These are phyloP conservation scores for Phyllosticta paracitricarpa DNA, from an alignment of 2,329 filamentous ascomycete species.

Conservation along the genomic window DNA sequence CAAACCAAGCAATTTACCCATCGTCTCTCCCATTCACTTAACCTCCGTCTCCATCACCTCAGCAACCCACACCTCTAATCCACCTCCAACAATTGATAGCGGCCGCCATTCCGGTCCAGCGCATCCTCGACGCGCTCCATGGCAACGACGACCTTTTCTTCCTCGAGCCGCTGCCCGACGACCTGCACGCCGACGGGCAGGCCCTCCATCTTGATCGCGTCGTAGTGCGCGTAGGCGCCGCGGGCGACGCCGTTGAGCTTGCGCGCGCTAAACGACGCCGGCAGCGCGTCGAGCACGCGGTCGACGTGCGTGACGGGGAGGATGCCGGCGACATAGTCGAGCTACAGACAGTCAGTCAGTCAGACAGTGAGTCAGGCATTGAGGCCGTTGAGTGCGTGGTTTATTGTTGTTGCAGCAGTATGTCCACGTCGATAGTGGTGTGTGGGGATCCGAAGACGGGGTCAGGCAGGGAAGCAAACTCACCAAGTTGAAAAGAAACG, in stretches of 20 bases:
- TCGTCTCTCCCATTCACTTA: neutral
- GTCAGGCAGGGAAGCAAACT: conserved; percentile 20
- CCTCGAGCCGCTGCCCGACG: conserved; percentile 67
- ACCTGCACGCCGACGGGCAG: conserved; percentile 80
- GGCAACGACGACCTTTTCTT: conserved; percentile 75
- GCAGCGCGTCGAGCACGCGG: conserved; percentile 53
- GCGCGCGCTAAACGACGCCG: conserved; percentile 48
- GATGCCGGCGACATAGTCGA: conserved; percentile 78
- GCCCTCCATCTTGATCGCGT: conserved; percentile 73
- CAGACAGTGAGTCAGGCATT: neutral
- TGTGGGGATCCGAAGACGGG: no score
- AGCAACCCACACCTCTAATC: conserved; percentile 18
- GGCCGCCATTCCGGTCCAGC: conserved; percentile 45
- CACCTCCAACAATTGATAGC: conserved; percentile 41
- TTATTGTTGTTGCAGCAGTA: no score
- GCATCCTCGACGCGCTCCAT: conserved; percentile 74
- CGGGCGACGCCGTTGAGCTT: conserved; percentile 68
- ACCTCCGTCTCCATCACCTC: neutral
- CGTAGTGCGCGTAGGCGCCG: conserved; percentile 79
- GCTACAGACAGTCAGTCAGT: conserved; percentile 32
- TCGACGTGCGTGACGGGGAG: conserved; percentile 82
- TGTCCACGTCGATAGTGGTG: no score
- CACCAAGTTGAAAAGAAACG: conserved; percentile 83
- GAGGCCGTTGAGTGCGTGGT: no score
- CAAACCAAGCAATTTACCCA: neutral